Percentiles rank a stretch among this genome's conserved stretches.
phyloP scores from a whole-genome alignment of 768 basidiomycete species.

The Suillus sp. region DNA sequence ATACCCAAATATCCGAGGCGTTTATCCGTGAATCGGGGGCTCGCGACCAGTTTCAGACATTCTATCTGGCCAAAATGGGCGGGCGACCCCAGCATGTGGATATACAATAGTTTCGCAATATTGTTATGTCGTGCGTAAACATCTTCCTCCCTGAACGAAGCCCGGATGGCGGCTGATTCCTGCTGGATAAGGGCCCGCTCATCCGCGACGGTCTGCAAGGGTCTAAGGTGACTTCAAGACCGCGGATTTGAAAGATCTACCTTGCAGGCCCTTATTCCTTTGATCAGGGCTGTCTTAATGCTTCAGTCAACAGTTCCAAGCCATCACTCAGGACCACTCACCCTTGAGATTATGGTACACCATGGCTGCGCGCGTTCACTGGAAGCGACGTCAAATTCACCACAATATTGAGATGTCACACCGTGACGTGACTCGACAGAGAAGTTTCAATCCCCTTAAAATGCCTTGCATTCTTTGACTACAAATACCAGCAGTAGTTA shows the following conservation, averaged over 20 bases:
- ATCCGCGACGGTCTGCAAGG: slow-evolving; percentile 88
- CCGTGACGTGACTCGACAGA: background rate
- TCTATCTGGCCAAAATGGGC: slow-evolving; percentile 99
- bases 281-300: slow-evolving; percentile 77
- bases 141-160: slow-evolving; percentile 97
- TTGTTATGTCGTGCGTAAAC: slow-evolving; percentile 94
- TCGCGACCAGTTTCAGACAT: slow-evolving; percentile 92
- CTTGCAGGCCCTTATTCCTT: slow-evolving; percentile 98
- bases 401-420: background rate
- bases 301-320: slow-evolving; percentile 27
- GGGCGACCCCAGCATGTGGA: slow-evolving; percentile 98
- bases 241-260: slow-evolving; percentile 41
- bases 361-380: slow-evolving; percentile 43
- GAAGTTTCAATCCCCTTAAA: too few species aligned
- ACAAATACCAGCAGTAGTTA: background rate
- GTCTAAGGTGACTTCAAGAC: slow-evolving; percentile 27
- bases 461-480: background rate
- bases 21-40: slow-evolving; percentile 95
- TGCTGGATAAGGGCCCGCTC: slow-evolving; percentile 96
- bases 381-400: background rate
- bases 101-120: slow-evolving; percentile 96
- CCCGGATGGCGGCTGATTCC: slow-evolving; percentile 95
- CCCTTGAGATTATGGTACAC: slow-evolving; percentile 89
- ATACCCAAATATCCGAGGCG: slow-evolving; percentile 95
- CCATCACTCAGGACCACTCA: slow-evolving; percentile 31